Evolutionary conservation across 2,329 filamentous ascomycete genomes (phyloP), one percentile per base, ranked within the genome.

Genomic region (Ascochyta clinopodiicola): DNA sequence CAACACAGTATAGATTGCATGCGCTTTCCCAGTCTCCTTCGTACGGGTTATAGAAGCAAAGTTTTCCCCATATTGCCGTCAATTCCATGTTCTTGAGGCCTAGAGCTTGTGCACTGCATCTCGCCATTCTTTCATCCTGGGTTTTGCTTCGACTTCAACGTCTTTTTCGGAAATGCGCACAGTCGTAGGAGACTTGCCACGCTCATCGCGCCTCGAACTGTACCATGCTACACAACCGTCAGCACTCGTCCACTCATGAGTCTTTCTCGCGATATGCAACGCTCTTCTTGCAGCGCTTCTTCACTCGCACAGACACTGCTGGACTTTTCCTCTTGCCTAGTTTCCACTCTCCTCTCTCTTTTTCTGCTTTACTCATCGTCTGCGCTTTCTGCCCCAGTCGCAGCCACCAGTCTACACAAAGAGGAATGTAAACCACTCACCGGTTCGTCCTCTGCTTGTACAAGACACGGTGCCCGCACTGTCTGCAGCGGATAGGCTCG

Each of bases 401-500:
- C 7, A 34, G 31, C 27, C n/a, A 8, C 22, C 19, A 37, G 24
- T 6, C 32, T 17, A 19, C 34, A 37, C 4, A 21, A 45, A 43
- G n/a, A 15, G 13, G 21, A 31, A 22, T 15, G 19, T 4, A 35
- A n/a, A 22, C 36, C 42, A 80, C 89, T 78, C 76, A 97, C 95
- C 95, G 87, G 84, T 96, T 97, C 39, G 95, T 99, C 73, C 95
- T 82, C 85, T 97, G 91, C 86, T 99, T 99, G 80, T 98, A 98
- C 65, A 99, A 80, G 59, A 99, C 92, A 63, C 95, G 88, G 71
- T 96, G 95, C 7, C 95, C 95, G 77, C 95, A 99, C 79, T 93
- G 90, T 77, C 91, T 90, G 83, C 92, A 96, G 25, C 91, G 84
- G 65, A 96, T 94, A 31, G 89, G 87, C 69, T 95, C 91, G 60